These are phyloP conservation scores for Hypericum perforatum DNA, from an alignment of 345 rosid species.

Conservation along the genomic window DNA sequence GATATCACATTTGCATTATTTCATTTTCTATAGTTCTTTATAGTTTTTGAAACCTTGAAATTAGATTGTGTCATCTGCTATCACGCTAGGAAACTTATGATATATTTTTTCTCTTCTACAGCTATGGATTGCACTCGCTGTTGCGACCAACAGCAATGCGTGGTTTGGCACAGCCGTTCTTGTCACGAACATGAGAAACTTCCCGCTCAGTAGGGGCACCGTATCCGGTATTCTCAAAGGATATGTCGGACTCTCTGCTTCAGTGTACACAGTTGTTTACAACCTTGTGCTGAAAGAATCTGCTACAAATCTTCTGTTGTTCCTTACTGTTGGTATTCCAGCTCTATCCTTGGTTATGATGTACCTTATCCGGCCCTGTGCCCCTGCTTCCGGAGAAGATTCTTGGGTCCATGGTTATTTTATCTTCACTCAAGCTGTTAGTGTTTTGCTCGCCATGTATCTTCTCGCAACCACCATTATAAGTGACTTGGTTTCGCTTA, in stretches of 20 bases:
- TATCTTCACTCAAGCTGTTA: slow-evolving; percentile 50
- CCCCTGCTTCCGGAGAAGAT: slow-evolving; percentile 84
- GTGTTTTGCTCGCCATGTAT: slow-evolving; percentile 63
- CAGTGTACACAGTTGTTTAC: slow-evolving; percentile 67
- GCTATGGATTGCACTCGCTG: slow-evolving; percentile 66
- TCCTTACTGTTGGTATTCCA: slow-evolving; percentile 73
- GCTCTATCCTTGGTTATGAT: slow-evolving; percentile 49
- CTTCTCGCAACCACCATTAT: slow-evolving; percentile 47
- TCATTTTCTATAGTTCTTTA: too few relatives aligned
- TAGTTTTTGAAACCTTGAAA: slow-evolving; percentile 1
- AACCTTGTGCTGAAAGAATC: slow-evolving; percentile 47
- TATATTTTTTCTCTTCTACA: slow-evolving; percentile 20
- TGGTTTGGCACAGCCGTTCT: slow-evolving; percentile 87
- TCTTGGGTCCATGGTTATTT: slow-evolving; percentile 70
- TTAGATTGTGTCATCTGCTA: not conserved
- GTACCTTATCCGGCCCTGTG: slow-evolving; percentile 71
- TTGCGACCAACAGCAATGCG: slow-evolving; percentile 72
- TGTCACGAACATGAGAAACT: slow-evolving; percentile 91
- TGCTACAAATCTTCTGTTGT: slow-evolving; percentile 47
- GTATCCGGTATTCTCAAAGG: slow-evolving; percentile 86
- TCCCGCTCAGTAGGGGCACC: slow-evolving; percentile 71
- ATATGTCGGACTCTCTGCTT: slow-evolving; percentile 69
- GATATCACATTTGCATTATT: too few relatives aligned
- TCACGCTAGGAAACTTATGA: too few relatives aligned
- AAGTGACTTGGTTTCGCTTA: slow-evolving; percentile 32